Evolutionary conservation across 179 eudicot genomes (phyloP).

Genomic region (Drosera spatulata): DNA sequence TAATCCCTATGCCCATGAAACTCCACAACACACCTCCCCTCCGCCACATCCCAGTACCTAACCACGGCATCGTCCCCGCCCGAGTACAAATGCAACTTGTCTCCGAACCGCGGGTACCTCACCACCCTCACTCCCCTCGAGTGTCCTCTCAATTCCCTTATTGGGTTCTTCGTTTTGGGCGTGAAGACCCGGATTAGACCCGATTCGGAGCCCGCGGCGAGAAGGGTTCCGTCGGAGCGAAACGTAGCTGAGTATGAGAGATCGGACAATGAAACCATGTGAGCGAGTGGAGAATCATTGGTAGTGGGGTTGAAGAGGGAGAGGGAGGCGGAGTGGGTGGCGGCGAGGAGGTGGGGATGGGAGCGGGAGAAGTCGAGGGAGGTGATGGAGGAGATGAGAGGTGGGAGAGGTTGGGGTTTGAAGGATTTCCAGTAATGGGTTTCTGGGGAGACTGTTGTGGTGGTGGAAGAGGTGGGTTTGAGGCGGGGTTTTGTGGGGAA

Average conservation of each 20-base stretch:
- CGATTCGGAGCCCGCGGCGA: slow-evolving; percentile 52
- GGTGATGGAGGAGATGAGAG: too few species aligned
- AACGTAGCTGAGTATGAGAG: slow-evolving; percentile 46
- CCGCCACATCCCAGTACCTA: slow-evolving; percentile 73
- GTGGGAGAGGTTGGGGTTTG: too few species aligned
- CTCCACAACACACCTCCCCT: slow-evolving; percentile 25
- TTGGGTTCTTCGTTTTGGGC: slow-evolving; percentile 32
- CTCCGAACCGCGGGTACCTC: slow-evolving; percentile 40
- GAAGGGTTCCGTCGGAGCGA: slow-evolving; percentile 64
- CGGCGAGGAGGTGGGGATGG: slow-evolving; percentile 42
- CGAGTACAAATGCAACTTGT: slow-evolving; percentile 50
- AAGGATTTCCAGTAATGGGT: slow-evolving; percentile 4
- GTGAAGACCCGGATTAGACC: slow-evolving; percentile 58
- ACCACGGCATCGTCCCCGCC: slow-evolving; percentile 78
- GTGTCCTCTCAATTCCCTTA: slow-evolving; percentile 47
- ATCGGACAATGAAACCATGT: slow-evolving; percentile 28
- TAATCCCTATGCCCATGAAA: slow-evolving; percentile 79
- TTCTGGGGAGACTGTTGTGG: too few species aligned
- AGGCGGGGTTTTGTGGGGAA: slow-evolving; percentile 21
- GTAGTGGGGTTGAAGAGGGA: slow-evolving; percentile 25
- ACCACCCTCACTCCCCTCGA: slow-evolving; percentile 48
- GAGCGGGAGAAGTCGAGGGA: slow-evolving; percentile 40
- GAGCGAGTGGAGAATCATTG: background rate
- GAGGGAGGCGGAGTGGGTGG: slow-evolving; percentile 30
- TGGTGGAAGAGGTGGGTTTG: slow-evolving; percentile 19